phyloP scores from a whole-genome alignment of 192 early-diverging fungal genomes.

The Rhizophagus prolifer region DNA sequence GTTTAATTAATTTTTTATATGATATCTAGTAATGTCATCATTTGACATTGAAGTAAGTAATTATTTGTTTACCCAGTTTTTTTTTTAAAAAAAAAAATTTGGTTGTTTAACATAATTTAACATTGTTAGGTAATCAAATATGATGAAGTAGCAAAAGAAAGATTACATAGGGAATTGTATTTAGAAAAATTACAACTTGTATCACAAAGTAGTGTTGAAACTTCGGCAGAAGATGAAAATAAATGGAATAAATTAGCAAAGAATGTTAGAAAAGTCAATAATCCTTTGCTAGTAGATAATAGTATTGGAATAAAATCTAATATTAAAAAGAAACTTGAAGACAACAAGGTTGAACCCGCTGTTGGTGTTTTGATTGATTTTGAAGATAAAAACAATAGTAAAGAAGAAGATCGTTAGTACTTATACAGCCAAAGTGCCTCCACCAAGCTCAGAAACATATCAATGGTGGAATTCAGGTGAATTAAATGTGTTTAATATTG shows the following conservation, averaged over 20 bases:
- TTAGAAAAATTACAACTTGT: background rate
- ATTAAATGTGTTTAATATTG: background rate
- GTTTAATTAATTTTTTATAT: background rate
- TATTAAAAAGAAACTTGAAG: background rate
- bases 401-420: background rate
- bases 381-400: background rate
- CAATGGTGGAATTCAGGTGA: slow-evolving; percentile 54
- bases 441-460: slow-evolving; percentile 50
- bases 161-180: slow-evolving; percentile 53
- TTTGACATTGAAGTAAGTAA: slow-evolving; percentile 38
- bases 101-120: background rate
- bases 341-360: background rate
- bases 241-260: background rate
- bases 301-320: background rate
- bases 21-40: slow-evolving; percentile 34
- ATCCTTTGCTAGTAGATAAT: background rate
- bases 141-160: slow-evolving; percentile 46
- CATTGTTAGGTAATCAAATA: slow-evolving; percentile 42
- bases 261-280: background rate
- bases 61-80: background rate
- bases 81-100: slow-evolving; percentile 28
- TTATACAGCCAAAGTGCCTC: slow-evolving; percentile 36
- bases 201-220: background rate
- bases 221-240: background rate
- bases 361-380: slow-evolving; percentile 23